Base-by-base conservation (phyloP, 768 basidiomycete genomes). In the Amanita rubescens region DNA sequence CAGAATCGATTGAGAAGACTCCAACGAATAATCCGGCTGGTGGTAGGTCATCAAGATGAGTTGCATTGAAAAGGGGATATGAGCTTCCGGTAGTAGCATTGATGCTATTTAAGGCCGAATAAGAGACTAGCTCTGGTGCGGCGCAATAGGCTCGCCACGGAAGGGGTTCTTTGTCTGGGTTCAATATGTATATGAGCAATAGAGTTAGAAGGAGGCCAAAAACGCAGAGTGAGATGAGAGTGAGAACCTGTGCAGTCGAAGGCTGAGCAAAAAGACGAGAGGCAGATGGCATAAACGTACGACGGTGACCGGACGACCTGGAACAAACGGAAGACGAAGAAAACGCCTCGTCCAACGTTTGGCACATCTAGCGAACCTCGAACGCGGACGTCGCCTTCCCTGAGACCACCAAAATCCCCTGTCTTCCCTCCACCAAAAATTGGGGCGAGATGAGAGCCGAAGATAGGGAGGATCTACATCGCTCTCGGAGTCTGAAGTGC, bases 91-190 rank as follows among this genome's bases (percentile, higher is more conserved):
- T 56, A n/a, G 70, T 65, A 42, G 62, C 55, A 54, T 72, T 68
- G 46, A 72, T 66, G 66, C 69, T 77, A 57, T 61, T 66, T 63
- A 72, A 64, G 19, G 75, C 59, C 7, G 75, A 62, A 51, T 72
- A 65, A 57, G 67, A 63, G 51, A 67, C 64, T 55, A 61, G 47
- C 55, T 77, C 60, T 4, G 85, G 86, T 51, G 82, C 75, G 20
- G 88, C 81, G 69, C 95, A 98, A 66, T 95, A 96, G 19, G 86
- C 83, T 60, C 93, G 82, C 94, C 94, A 98, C 43, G 94, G 94
- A 6, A 96, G 73, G 19, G 93, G 87, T 49, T 88, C 85, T 68
- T 96, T 97, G 77, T 98, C 95, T 54, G 94, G 94, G 66, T 96
- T 94, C 64, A 97, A 79, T 57, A 94, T 79, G 69, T 96, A 88